Evolutionary conservation across 2,329 filamentous ascomycete genomes (phyloP), one percentile per base, ranked within the genome.

Genomic region (Tolypocladium capitatum): DNA sequence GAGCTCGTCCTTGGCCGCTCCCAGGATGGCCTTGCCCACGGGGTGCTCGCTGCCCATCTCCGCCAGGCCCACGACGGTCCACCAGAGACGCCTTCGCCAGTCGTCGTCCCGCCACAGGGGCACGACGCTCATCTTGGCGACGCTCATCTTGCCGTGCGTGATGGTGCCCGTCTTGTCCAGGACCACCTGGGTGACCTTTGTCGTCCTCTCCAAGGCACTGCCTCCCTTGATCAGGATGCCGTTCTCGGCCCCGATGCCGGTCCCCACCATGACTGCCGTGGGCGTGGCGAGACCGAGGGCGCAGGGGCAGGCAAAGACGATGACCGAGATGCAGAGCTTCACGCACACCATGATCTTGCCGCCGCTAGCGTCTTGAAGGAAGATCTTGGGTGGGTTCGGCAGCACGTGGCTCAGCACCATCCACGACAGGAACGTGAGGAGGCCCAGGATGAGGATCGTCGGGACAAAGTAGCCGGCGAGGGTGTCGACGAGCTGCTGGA

Each of bases 221-320:
- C 92, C 92, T 47, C 92, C 91, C 68, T 98, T 98, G 63, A 97
- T 89, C n/a, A 98, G 73, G 56, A 98, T 98, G 24, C 92, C 92
- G 56, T 95, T 84, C 65, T 96, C 86, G 2, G 92, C 92, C 45
- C 92, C 92, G 31, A 96, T 82, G 50, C 92, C 92, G n/a, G 92
- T 97, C 40, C 92, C 92, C 30, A 98, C 92, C 92, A 98, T 97
- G 62, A 98, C 90, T 2, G 92, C 92, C 0, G 92, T 98, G 2
- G 92, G 92, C 1, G 92, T 97, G 24, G 89, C 90, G 18, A 98
- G 76, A 48, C 92, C 92, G n/a, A 98, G 79, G 1, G 92, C 92
- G 61, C 92, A 98, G 18, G 92, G 92, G 61, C 92, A 98, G 5
- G 92, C 92, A 64, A 98, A 96, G 20, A 97, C 92, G 60, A 98